These are phyloP conservation scores for Parathielavia hyrcaniae DNA, from an alignment of 495 filamentous ascomycete species.

Conservation along the genomic window DNA sequence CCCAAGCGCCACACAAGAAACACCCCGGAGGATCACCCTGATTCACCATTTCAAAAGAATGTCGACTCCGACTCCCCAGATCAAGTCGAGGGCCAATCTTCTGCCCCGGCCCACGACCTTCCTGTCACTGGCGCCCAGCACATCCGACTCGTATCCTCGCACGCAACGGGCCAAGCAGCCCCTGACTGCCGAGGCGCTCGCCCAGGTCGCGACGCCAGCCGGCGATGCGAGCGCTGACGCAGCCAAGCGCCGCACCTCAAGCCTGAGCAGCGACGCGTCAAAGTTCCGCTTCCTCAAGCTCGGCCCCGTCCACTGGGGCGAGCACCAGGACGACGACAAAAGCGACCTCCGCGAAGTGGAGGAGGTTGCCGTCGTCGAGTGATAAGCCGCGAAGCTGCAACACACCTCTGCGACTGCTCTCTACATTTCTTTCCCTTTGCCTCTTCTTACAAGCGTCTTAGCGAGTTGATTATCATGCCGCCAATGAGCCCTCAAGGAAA, in stretches of 20 bases:
- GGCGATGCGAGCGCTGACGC: background rate
- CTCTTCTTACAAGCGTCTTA: too few species aligned
- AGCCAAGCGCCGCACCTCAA: slow-evolving; percentile 33
- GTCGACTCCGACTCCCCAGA: background rate
- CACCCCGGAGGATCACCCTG: background rate
- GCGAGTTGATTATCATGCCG: background rate
- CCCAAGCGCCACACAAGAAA: background rate
- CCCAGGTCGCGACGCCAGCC: slow-evolving; percentile 19
- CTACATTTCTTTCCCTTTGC: background rate
- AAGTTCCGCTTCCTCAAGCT: slow-evolving; percentile 45
- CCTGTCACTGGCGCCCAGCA: slow-evolving; percentile 41
- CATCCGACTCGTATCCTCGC: slow-evolving; percentile 41
- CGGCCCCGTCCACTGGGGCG: slow-evolving; percentile 46
- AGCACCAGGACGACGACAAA: slow-evolving; percentile 41
- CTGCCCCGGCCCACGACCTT: slow-evolving; percentile 37
- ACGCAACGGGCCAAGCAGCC: slow-evolving; percentile 16
- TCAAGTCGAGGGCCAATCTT: slow-evolving; percentile 13
- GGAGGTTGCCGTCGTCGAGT: slow-evolving; percentile 39
- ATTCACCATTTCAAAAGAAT: background rate
- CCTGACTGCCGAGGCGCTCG: slow-evolving; percentile 26
- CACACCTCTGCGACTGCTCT: background rate
- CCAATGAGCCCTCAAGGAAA: background rate
- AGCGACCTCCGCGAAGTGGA: slow-evolving; percentile 44
- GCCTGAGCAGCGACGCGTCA: slow-evolving; percentile 33
- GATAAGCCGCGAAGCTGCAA: slow-evolving; percentile 18